These are phyloP conservation scores for Chenopodium suecicum DNA, from an alignment of 148 eudicot genomes.

Conservation along the genomic window DNA sequence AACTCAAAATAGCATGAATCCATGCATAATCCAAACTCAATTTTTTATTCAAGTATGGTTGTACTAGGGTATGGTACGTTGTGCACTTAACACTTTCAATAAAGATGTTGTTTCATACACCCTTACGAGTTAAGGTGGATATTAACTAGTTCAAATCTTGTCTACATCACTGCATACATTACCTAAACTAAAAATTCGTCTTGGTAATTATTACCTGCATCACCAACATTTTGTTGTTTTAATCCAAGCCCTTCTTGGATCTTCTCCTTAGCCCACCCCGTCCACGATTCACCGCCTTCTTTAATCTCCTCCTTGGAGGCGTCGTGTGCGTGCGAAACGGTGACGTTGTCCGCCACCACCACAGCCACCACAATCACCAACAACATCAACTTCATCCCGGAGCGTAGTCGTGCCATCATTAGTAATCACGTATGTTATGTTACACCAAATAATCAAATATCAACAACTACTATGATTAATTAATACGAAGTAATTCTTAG, in stretches of 20 bases:
- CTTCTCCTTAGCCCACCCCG: constrained; percentile 18
- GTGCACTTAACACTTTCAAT: no score
- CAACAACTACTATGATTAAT: no score
- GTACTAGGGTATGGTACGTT: no score
- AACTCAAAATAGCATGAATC: no score
- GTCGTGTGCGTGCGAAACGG: neutral
- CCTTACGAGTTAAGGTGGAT: no score
- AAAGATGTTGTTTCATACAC: no score
- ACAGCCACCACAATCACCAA: neutral
- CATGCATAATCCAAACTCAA: no score
- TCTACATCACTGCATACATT: no score
- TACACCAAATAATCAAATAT: no score
- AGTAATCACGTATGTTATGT: neutral
- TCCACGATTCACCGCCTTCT: neutral
- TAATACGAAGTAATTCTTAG: no score
- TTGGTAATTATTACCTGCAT: neutral
- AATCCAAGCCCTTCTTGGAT: constrained; percentile 28
- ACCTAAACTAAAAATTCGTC: neutral
- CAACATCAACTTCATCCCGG: neutral
- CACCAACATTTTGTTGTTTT: neutral
- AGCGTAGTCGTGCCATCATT: neutral
- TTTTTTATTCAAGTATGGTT: no score
- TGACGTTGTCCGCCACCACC: neutral
- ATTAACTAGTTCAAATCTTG: no score
- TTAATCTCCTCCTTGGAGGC: neutral